Conservation (phyloP, 352 stramenopile genomes). For the Globisporangium radiosum region DNA sequence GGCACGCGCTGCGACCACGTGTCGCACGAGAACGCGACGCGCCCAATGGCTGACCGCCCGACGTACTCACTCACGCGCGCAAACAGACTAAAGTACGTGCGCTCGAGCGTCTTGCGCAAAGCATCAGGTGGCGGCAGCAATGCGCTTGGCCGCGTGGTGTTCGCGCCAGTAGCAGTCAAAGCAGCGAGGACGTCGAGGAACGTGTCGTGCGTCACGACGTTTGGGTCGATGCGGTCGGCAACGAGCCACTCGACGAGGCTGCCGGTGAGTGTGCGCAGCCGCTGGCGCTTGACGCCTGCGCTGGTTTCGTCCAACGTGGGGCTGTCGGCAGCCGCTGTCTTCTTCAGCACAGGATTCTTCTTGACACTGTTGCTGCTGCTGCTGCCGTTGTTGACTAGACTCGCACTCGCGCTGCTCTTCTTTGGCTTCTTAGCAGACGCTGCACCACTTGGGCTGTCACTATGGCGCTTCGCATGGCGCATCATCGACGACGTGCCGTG, state of each 20-base stretch:
- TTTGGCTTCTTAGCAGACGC: conserved; percentile 43
- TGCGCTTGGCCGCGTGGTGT: conserved; percentile 21
- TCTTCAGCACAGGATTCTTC: conserved; percentile 30
- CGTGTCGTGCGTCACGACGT: conserved; percentile 58
- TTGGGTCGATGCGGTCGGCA: conserved; percentile 61
- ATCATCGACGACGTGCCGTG: conserved; percentile 82
- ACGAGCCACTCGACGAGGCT: conserved; percentile 71
- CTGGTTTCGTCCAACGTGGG: conserved; percentile 51
- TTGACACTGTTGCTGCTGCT: conserved; percentile 16
- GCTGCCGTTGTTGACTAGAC: conserved; percentile 6
- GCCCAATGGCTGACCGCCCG: conserved; percentile 56
- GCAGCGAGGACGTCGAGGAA: conserved; percentile 44
- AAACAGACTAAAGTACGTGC: conserved; percentile 70
- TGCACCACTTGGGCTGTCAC: conserved; percentile 51
- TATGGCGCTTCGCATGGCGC: conserved; percentile 75
- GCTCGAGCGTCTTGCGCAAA: conserved; percentile 62
- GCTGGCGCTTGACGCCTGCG: conserved; percentile 62
- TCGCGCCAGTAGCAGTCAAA: conserved; percentile 26
- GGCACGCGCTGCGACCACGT: conserved; percentile 65
- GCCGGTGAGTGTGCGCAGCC: conserved; percentile 50
- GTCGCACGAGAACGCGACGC: conserved; percentile 74
- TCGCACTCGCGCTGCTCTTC: conserved; percentile 23
- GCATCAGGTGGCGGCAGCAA: conserved; percentile 40
- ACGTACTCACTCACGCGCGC: conserved; percentile 68
- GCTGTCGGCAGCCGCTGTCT: conserved; percentile 17